A percentile compares a stretch with the other conserved stretches of the same genome.
Evolutionary conservation across 179 eudicot species (phyloP).

Genomic region (Beta lomatogona): DNA sequence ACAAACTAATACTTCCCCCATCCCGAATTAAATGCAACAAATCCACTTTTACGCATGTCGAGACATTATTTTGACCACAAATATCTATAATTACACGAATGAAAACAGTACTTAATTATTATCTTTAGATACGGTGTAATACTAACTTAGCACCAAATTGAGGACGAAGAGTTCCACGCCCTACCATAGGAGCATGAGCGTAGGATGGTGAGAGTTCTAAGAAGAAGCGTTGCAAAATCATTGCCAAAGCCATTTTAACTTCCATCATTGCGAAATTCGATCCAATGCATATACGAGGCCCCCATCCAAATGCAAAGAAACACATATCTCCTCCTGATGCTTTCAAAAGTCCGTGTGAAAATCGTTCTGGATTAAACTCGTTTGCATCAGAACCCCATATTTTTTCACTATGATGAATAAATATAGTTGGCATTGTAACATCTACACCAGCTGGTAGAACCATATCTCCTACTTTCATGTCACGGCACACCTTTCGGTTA

Average conservation of each 20-base stretch:
- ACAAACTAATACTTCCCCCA: no score
- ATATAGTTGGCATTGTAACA: slow-evolving; percentile 16
- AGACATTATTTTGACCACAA: no score
- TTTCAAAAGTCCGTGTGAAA: slow-evolving; percentile 26
- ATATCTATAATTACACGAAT: no score
- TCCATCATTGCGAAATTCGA: slow-evolving; percentile 30
- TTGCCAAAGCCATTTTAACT: slow-evolving; percentile 30
- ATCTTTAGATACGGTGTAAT: neutral
- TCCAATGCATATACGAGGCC: slow-evolving; percentile 33
- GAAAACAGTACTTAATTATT: no score
- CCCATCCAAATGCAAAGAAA: slow-evolving; percentile 36
- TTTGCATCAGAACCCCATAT: slow-evolving; percentile 52
- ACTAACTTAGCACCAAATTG: slow-evolving; percentile 41
- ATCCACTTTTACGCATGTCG: no score
- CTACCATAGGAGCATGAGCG: slow-evolving; percentile 24
- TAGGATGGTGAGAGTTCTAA: slow-evolving; percentile 31
- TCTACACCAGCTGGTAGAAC: slow-evolving; percentile 28
- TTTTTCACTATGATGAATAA: slow-evolving; percentile 28
- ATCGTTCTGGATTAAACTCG: slow-evolving; percentile 39
- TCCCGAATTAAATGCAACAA: no score
- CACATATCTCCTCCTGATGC: slow-evolving; percentile 25
- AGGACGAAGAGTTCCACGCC: slow-evolving; percentile 31
- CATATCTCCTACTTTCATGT: slow-evolving; percentile 39
- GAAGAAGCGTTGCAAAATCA: slow-evolving; percentile 32
- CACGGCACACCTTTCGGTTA: slow-evolving; percentile 18